Evolutionary conservation across 768 basidiomycete genomes (phyloP), one percentile per base, ranked within the genome.

Genomic region (Fomitopsis serialis): DNA sequence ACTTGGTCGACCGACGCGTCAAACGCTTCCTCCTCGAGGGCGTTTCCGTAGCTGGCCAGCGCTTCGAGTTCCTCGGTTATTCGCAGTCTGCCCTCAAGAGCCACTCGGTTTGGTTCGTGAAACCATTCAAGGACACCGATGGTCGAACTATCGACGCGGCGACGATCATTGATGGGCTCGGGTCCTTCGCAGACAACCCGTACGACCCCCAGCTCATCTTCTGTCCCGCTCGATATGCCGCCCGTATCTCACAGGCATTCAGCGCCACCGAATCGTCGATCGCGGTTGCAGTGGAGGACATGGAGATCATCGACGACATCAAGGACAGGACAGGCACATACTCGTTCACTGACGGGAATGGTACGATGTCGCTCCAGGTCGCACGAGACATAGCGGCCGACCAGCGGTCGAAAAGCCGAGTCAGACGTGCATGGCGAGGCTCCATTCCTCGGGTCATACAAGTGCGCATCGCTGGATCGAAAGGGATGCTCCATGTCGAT

Each of bases 161-260:
- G 4, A 65, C 58, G 3, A 87, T 89, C 56, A 84, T 89, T 42
- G 42, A 58, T 3, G 69, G 75, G 43, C 58, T 89, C 1, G 85
- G 86, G 7, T 71, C 66, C 19, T 87, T 88, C 56, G 63, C 74
- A 11, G 66, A 73, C 37, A 68, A 79, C 1, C 35, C 59, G 12
- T 77, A 74, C 29, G 82, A 84, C 59, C 60, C 54, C 13, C 58
- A 61, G 0, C 70, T 87, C 10, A 78, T 75, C 19, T 70, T 66
- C 48, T 85, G 84, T 54, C 85, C 85, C 2, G 84, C 85, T 19
- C 75, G 86, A 50, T 87, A 84, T 65, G 87, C 78, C 0, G 88
- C 88, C 3, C 73, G 88, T 17, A 74, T 89, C 32, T 84, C 85
- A 4, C 85, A 84, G 62, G 85, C 84, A 0, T 90, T 89, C 65